A percentile compares a stretch with the other conserved stretches of the same genome.
These are phyloP conservation scores for Teunomyces funiuensis DNA, from an alignment of 805 yeast species.

Conservation along the genomic window DNA sequence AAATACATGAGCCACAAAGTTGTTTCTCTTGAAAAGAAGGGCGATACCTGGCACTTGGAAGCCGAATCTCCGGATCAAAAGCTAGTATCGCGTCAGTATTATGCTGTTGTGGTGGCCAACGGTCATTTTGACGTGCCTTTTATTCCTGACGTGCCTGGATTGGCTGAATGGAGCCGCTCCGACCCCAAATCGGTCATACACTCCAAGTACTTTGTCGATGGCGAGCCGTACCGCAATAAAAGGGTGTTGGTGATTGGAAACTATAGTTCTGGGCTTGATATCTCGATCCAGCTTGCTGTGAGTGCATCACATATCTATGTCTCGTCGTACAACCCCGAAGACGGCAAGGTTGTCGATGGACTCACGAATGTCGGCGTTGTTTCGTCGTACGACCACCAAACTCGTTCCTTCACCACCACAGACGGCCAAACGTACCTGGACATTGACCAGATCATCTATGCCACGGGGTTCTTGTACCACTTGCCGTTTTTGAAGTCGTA, in stretches of 20 bases:
- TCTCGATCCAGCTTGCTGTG: constrained; percentile 13
- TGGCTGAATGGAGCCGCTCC: constrained; percentile 18
- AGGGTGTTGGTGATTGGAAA: constrained; percentile 29
- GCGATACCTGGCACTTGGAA: constrained; percentile 9
- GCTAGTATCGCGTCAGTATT: constrained; percentile 12
- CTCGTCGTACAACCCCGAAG: constrained; percentile 8
- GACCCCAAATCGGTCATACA: constrained; percentile 18
- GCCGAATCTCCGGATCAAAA: neutral
- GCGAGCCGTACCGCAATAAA: constrained; percentile 12
- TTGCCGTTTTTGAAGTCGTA: constrained; percentile 21
- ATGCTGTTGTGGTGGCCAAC: constrained; percentile 24
- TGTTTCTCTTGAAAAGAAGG: constrained; percentile 13
- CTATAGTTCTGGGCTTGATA: constrained; percentile 22
- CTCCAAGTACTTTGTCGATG: constrained; percentile 19
- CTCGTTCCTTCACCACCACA: constrained; percentile 7
- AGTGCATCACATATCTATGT: constrained; percentile 15
- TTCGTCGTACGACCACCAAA: constrained; percentile 1
- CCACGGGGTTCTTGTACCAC: constrained; percentile 25
- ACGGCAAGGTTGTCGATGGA: neutral
- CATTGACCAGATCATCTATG: constrained; percentile 21
- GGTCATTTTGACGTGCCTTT: constrained; percentile 25
- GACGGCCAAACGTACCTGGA: constrained; percentile 14
- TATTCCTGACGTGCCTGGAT: constrained; percentile 21
- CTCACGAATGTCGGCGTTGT: constrained; percentile 5
- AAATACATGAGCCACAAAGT: constrained; percentile 12